These are phyloP conservation scores for Hamiltosporidium magnivora DNA, from an alignment of 371 early-diverging fungal species.

Conservation along the genomic window DNA sequence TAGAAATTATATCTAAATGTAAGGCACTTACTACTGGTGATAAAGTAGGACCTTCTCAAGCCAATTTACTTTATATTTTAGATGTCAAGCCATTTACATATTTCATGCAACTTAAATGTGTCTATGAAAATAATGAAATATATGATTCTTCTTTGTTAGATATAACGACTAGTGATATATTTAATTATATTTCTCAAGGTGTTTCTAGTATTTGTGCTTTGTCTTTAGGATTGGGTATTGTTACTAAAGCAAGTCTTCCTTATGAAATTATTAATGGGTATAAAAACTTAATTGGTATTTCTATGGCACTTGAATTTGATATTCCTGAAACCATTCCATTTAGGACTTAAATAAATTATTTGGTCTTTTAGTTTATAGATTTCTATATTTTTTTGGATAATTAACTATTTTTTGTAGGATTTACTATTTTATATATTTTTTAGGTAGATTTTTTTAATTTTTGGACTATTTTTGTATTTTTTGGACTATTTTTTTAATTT, in stretches of 20 bases:
- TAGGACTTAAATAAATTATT: background rate
- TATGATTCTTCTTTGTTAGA: conserved; percentile 79
- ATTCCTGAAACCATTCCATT: background rate
- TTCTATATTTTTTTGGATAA: too few relatives aligned
- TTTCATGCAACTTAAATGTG: conserved; percentile 78
- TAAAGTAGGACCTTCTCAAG: conserved; percentile 95
- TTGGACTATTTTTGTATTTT: too few relatives aligned
- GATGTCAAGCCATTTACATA: conserved; percentile 99
- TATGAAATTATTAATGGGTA: conserved; percentile 59
- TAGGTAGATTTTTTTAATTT: too few relatives aligned
- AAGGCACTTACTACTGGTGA: conserved; percentile 72
- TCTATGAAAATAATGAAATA: conserved; percentile 79
- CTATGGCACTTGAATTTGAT: conserved; percentile 67
- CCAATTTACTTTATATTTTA: conserved; percentile 90
- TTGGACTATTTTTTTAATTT: too few relatives aligned
- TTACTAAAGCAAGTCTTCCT: conserved; percentile 85
- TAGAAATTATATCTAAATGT: conserved; percentile 92
- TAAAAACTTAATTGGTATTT: conserved; percentile 58
- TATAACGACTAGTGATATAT: conserved; percentile 70
- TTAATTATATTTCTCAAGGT: conserved; percentile 65
- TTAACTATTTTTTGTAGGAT: too few relatives aligned
- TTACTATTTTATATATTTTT: too few relatives aligned
- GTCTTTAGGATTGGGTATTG: conserved; percentile 77
- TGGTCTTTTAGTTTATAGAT: too few relatives aligned
- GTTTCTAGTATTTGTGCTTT: conserved; percentile 75